Evolutionary conservation across 2,329 filamentous ascomycete species (phyloP).

Genomic region (Blastomyces emzantsi): DNA sequence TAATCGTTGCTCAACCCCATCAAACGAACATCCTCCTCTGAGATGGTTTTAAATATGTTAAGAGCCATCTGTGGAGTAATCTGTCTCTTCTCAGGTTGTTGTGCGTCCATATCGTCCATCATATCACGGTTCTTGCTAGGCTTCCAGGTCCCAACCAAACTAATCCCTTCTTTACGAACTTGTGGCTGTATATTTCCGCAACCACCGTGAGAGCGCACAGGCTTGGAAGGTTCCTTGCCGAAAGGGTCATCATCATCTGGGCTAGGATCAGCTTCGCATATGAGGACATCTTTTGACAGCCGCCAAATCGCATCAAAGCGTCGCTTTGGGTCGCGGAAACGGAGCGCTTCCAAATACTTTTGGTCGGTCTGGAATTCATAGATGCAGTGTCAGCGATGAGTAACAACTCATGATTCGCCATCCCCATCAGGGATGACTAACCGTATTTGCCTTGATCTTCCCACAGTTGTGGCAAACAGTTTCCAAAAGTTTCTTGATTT

Average conservation of each 20-base stretch:
- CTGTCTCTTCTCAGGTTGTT: slow-evolving; percentile 65
- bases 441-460: slow-evolving; percentile 94
- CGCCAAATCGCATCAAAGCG: slow-evolving; percentile 91
- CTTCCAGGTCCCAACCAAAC: slow-evolving; percentile 69
- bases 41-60: slow-evolving; percentile 77
- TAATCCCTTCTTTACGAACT: slow-evolving; percentile 78
- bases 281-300: slow-evolving; percentile 78
- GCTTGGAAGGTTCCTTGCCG: slow-evolving; percentile 52
- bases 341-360: slow-evolving; percentile 72
- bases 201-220: slow-evolving; percentile 62
- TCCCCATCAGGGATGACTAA: slow-evolving; percentile 63
- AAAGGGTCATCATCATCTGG: slow-evolving; percentile 60
- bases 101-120: slow-evolving; percentile 53
- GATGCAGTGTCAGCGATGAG: slow-evolving; percentile 38
- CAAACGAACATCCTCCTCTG: slow-evolving; percentile 67
- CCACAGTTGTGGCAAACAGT: slow-evolving; percentile 99
- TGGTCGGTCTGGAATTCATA: slow-evolving; percentile 59
- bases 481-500: slow-evolving; percentile 98
- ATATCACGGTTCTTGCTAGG: slow-evolving; percentile 60
- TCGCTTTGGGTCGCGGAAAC: slow-evolving; percentile 81
- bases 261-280: slow-evolving; percentile 70
- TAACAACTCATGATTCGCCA: slow-evolving; percentile 45
- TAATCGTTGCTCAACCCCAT: slow-evolving; percentile 94
- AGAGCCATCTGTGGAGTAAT: slow-evolving; percentile 80
- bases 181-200: slow-evolving; percentile 88